phyloP scores from a whole-genome alignment of 805 yeast genomes.

The Cyberlindnera maritima region DNA sequence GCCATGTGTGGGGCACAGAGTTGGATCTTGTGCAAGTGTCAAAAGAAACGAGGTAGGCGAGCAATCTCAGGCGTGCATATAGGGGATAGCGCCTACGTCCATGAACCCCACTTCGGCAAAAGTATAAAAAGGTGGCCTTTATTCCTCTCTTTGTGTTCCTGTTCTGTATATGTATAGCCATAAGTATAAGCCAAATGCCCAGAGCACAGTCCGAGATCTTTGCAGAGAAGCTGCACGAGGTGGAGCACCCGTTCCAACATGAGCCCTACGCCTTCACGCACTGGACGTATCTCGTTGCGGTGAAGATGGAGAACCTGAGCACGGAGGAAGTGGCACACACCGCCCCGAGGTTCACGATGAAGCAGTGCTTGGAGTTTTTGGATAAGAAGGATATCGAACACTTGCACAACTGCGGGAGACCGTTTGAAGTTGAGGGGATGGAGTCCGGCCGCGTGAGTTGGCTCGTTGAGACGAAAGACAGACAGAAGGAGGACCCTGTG shows the following conservation, averaged over 20 bases:
- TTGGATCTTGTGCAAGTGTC: too few relatives aligned
- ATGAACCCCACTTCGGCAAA: too few relatives aligned
- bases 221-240: background rate
- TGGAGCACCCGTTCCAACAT: conserved; percentile 4
- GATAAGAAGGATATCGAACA: background rate
- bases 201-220: conserved; percentile 1
- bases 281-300: conserved; percentile 4
- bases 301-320: conserved; percentile 1
- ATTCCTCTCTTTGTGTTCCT: too few relatives aligned
- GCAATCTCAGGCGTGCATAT: background rate
- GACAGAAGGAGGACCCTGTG: conserved; percentile 5
- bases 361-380: background rate
- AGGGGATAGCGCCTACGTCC: too few relatives aligned
- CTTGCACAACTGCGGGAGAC: conserved; percentile 1
- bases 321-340: background rate
- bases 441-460: conserved; percentile 1
- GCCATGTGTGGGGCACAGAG: too few relatives aligned
- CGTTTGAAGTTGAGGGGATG: conserved; percentile 3
- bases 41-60: too few relatives aligned
- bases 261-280: conserved; percentile 7
- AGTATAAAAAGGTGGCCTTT: too few relatives aligned
- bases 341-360: conserved; percentile 1
- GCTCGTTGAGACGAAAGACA: conserved; percentile 1
- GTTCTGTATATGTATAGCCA: too few relatives aligned
- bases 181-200: background rate